Base-by-base conservation (phyloP, 208 protist species). In the Wallacemonas rigidus region DNA sequence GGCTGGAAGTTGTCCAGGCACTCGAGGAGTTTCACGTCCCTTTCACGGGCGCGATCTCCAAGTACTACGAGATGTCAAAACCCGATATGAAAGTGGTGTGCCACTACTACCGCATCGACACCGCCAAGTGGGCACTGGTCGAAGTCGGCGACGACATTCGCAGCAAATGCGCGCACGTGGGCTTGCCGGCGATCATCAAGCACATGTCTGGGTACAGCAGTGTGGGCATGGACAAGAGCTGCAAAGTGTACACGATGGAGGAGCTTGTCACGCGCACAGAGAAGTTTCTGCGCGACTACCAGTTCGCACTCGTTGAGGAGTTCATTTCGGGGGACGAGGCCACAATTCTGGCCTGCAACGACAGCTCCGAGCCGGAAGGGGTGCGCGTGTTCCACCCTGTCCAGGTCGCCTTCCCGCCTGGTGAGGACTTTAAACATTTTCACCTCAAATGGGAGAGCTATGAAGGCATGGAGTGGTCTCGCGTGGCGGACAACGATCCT, bases 381-480 rank as follows among this genome's bases (percentile, higher is more conserved):
- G 83, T 94, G 63, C 87, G 89, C 9, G 90, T 97, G 51, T 93
- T 93, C 61, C 90, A 80, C 7, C 92, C 92, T 1, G 92, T 90
- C 15, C 82, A 90, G 76, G 80, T 95, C 15, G 65, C 79, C 67
- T 97, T 97, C 50, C 92, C 92, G 1, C 65, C 72, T 1, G 89
- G 88, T 39, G 90, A 97, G 61, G 90, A 95, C 77, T 97, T 97
- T 75, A 97, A 97, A 71, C 92, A 97, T 68, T 97, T 97, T 65
- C 79, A 95, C 15, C 81, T 97, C 44, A 97, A 97, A 68, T 97
- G 92, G 90, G 88, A 90, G 35, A 82, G 85, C 12, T 97, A 91
- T 79, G 92, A 97, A 57, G 92, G 90, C 15, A 94, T 97, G 87
- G 69, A 91, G 75, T 97, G 92, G 90, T 62, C 54, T 7, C 79